Conservation (phyloP, 2,329 filamentous ascomycete species). For the Pyrenophora graminea region DNA sequence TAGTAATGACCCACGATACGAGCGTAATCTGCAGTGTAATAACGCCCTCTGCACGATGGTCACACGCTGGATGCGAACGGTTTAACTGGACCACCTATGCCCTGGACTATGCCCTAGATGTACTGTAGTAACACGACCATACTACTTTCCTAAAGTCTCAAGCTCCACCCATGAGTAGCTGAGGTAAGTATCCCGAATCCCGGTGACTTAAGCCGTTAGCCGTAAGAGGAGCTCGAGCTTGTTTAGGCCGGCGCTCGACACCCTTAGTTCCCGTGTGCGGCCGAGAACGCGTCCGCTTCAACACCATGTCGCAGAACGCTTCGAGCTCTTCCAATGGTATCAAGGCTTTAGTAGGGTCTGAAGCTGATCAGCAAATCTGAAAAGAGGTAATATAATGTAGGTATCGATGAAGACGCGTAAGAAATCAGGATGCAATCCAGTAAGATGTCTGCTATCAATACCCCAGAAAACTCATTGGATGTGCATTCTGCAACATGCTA, state of each 20-base stretch:
- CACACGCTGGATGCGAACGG: constrained; percentile 17
- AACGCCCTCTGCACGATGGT: constrained; percentile 3
- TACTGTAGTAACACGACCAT: constrained; percentile 12
- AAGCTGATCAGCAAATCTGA: too few species aligned
- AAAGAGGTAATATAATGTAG: too few species aligned
- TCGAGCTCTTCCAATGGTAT: too few species aligned
- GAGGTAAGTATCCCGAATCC: constrained; percentile 9
- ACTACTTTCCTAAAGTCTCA: background rate
- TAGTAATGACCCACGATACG: background rate
- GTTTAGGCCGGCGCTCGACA: background rate
- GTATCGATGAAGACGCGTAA: too few species aligned
- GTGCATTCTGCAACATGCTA: too few species aligned
- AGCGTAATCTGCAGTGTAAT: constrained; percentile 20
- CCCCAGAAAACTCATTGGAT: too few species aligned
- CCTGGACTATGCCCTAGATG: constrained; percentile 22
- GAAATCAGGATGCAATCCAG: too few species aligned
- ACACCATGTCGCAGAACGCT: background rate
- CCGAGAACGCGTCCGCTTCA: background rate
- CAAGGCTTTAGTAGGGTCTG: too few species aligned
- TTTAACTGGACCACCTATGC: constrained; percentile 8
- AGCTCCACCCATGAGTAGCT: constrained; percentile 7
- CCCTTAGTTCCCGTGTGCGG: background rate
- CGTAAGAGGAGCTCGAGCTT: background rate
- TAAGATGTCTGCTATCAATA: too few species aligned
- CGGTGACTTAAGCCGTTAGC: constrained; percentile 3